Evolutionary conservation across 2,329 filamentous ascomycete species (phyloP).

Genomic region (Stemphylium beticola): DNA sequence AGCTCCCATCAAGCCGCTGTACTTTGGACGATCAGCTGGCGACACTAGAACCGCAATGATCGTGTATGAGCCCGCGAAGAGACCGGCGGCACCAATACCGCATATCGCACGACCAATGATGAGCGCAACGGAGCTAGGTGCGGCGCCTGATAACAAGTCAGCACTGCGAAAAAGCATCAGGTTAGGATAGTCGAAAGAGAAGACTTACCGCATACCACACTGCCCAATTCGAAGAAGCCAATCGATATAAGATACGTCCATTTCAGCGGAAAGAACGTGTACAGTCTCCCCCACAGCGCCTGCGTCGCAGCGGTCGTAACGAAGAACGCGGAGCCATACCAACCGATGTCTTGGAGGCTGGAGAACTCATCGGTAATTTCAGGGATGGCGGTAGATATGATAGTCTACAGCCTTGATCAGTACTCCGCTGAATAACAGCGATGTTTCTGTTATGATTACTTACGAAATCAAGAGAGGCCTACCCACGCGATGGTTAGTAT

Average conservation of each 20-base stretch:
- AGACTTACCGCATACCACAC: constrained; percentile 2
- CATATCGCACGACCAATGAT: constrained; percentile 7
- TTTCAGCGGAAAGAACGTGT: constrained; percentile 23
- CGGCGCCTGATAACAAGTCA: neutral
- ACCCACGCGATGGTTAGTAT: neutral
- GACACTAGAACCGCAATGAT: constrained; percentile 54
- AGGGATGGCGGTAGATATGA: constrained; percentile 42
- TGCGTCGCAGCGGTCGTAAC: constrained; percentile 20
- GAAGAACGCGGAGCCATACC: constrained; percentile 43
- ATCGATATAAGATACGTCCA: constrained; percentile 14
- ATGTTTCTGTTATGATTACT: neutral
- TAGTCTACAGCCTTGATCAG: neutral
- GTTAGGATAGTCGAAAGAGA: neutral
- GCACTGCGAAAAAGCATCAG: neutral
- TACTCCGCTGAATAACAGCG: too few species aligned
- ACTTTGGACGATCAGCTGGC: constrained; percentile 49
- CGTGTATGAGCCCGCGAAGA: constrained; percentile 34
- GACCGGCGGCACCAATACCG: constrained; percentile 3
- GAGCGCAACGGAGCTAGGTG: neutral
- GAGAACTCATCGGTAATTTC: constrained; percentile 41
- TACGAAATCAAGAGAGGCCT: constrained; percentile 9
- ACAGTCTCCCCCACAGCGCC: constrained; percentile 20
- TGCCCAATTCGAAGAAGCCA: constrained; percentile 4
- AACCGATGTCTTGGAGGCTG: constrained; percentile 36
- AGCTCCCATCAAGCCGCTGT: constrained; percentile 46